These are phyloP conservation scores for Coffea eugenioides DNA, from an alignment of 257 asterid genomes.

Conservation along the genomic window DNA sequence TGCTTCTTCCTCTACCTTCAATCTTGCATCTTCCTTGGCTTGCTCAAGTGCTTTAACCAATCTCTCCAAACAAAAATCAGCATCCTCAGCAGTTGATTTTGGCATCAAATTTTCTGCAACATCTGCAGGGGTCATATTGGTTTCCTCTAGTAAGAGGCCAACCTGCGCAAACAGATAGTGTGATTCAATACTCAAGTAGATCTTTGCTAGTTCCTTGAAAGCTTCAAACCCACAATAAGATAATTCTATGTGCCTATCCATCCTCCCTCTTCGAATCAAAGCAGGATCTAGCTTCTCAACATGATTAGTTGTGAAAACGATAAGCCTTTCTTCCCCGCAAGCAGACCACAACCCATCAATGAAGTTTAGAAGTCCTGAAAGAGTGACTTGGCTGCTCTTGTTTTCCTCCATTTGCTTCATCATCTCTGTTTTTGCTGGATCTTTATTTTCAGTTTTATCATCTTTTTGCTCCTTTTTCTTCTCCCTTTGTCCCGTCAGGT, in stretches of 20 bases:
- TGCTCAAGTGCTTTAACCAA: conserved; percentile 13
- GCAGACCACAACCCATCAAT: conserved; percentile 77
- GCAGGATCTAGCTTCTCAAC: conserved; percentile 62
- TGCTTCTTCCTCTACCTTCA: conserved; percentile 11
- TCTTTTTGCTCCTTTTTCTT: no score
- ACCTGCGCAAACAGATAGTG: conserved; percentile 6
- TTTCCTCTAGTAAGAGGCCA: background rate
- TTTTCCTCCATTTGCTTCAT: conserved; percentile 4
- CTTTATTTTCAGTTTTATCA: conserved; percentile 2
- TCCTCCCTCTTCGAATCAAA: conserved; percentile 52
- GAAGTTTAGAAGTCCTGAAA: conserved; percentile 63
- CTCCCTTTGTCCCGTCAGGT: no score
- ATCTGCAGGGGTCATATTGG: conserved; percentile 25
- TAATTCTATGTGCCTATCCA: conserved; percentile 56
- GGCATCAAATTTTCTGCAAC: conserved; percentile 52
- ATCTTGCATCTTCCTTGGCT: background rate
- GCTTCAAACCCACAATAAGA: conserved; percentile 50
- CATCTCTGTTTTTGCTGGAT: background rate
- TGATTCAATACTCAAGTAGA: conserved; percentile 14
- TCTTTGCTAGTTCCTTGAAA: conserved; percentile 24
- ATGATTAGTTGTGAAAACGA: conserved; percentile 58
- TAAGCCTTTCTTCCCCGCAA: conserved; percentile 20
- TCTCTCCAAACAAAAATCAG: conserved; percentile 18
- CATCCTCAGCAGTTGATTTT: conserved; percentile 7
- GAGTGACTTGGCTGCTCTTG: conserved; percentile 37